phyloP scores from a whole-genome alignment of 768 basidiomycete genomes.

The Polyporus arcularius region DNA sequence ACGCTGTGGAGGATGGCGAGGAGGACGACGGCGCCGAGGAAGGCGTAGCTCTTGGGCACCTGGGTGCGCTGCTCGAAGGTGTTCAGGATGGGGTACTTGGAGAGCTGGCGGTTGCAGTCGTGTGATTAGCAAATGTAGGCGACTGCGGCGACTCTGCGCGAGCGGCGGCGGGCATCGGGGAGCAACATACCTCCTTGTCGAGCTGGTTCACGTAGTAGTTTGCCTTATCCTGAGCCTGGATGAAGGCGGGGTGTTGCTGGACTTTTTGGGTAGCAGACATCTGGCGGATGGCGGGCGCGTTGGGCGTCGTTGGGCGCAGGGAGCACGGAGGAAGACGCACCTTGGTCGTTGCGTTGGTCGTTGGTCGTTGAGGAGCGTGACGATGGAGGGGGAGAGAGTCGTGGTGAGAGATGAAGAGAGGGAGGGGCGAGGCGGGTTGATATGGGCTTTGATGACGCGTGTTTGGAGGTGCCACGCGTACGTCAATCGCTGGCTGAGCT shows the following conservation, averaged over 20 bases:
- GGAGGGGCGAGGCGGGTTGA: slow-evolving; percentile 30
- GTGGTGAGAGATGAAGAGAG: slow-evolving; percentile 20
- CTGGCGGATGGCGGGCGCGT: slow-evolving; percentile 7
- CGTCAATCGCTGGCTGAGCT: slow-evolving; percentile 38
- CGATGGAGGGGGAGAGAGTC: slow-evolving; percentile 14
- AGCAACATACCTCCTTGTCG: slow-evolving; percentile 86
- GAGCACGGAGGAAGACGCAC: slow-evolving; percentile 2
- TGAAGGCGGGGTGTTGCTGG: slow-evolving; percentile 84
- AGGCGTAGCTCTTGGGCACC: slow-evolving; percentile 90
- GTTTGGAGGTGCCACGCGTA: slow-evolving; percentile 50
- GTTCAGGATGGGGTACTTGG: slow-evolving; percentile 85
- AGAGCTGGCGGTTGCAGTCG: slow-evolving; percentile 48
- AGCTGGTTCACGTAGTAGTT: slow-evolving; percentile 83
- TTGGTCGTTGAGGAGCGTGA: slow-evolving; percentile 13
- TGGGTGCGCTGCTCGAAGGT: slow-evolving; percentile 87
- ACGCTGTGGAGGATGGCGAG: slow-evolving; percentile 76
- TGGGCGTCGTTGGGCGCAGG: neutral
- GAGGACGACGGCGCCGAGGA: slow-evolving; percentile 69
- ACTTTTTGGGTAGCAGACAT: slow-evolving; percentile 85
- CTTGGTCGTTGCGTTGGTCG: slow-evolving; percentile 13
- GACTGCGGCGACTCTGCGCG: neutral
- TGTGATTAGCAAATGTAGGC: slow-evolving; percentile 17
- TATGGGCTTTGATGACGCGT: slow-evolving; percentile 58
- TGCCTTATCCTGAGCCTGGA: slow-evolving; percentile 84
- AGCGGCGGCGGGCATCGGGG: neutral